Evolutionary conservation across 768 basidiomycete genomes (phyloP).

Genomic region (Pulveroboletus sp.): DNA sequence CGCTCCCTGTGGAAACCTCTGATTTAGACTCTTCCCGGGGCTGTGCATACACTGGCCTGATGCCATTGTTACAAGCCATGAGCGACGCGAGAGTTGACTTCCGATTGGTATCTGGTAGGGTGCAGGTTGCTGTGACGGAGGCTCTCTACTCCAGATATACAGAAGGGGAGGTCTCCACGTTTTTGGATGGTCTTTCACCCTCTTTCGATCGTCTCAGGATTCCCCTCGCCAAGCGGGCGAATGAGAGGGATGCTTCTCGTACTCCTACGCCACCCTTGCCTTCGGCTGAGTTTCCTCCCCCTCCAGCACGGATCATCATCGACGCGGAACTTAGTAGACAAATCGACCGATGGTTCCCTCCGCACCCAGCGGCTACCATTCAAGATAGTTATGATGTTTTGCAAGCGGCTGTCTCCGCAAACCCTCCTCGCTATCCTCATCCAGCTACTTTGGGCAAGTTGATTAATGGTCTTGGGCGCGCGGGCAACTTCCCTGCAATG

Average conservation of each 20-base stretch:
- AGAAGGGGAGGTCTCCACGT: conserved; percentile 20
- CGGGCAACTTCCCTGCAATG: conserved; percentile 55
- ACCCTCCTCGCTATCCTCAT: conserved; percentile 44
- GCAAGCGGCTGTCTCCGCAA: conserved; percentile 35
- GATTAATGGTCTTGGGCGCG: conserved; percentile 65
- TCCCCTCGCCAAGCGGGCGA: conserved; percentile 15
- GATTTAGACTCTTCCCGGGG: conserved; percentile 10
- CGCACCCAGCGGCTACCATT: conserved; percentile 26
- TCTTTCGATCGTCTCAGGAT: conserved; percentile 21
- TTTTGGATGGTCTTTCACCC: conserved; percentile 17
- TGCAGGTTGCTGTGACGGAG: conserved; percentile 18
- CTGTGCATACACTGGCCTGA: conserved; percentile 38
- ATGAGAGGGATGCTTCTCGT: conserved; percentile 5
- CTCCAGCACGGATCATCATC: conserved; percentile 13
- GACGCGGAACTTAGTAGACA: conserved; percentile 26
- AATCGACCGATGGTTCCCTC: conserved; percentile 33
- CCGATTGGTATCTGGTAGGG: conserved; percentile 17
- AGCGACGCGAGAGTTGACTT: conserved; percentile 31
- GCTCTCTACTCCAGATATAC: conserved; percentile 19
- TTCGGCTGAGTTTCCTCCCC: conserved; percentile 11
- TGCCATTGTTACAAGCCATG: conserved; percentile 41
- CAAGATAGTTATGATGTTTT: conserved; percentile 47
- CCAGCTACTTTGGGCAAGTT: conserved; percentile 53
- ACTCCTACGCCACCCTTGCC: conserved; percentile 9
- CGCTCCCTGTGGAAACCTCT: conserved; percentile 20